These are phyloP conservation scores for Cardiospermum halicacabum DNA, from an alignment of 345 rosid genomes.

Conservation along the genomic window DNA sequence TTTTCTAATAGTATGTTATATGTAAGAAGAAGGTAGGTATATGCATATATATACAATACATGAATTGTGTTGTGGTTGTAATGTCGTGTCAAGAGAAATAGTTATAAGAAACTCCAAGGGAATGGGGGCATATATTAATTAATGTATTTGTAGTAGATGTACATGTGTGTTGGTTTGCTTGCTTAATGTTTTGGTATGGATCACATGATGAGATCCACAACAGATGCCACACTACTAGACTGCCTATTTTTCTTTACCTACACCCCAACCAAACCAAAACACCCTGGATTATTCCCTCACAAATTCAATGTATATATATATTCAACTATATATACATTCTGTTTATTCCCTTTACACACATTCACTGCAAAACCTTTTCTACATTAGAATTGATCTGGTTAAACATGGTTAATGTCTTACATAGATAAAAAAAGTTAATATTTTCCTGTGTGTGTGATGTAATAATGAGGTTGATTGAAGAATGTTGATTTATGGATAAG, in stretches of 20 bases:
- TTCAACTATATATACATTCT: too few relatives aligned
- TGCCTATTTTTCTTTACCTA: conserved; percentile 5
- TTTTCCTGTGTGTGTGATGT: too few relatives aligned
- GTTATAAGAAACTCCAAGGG: background rate
- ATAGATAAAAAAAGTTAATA: too few relatives aligned
- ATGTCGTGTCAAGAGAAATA: too few relatives aligned
- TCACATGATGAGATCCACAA: conserved; percentile 12
- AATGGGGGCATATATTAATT: conserved; percentile 11
- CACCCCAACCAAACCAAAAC: background rate
- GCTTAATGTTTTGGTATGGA: conserved; percentile 8
- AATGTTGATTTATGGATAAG: background rate
- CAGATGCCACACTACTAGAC: background rate
- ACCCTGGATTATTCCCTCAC: conserved; percentile 4
- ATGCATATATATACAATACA: too few relatives aligned
- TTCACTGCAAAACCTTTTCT: too few relatives aligned
- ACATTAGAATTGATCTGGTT: too few relatives aligned
- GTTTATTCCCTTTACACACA: too few relatives aligned
- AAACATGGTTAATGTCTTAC: too few relatives aligned
- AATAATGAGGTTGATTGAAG: background rate
- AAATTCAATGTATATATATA: background rate
- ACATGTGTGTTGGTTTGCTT: too few relatives aligned
- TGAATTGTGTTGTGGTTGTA: too few relatives aligned
- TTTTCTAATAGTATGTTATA: too few relatives aligned
- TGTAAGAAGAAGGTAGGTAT: background rate
- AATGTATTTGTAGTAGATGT: background rate